Evolutionary conservation across 2,329 filamentous ascomycete species (phyloP).

Genomic region (Sporothrix brunneoviolacea): DNA sequence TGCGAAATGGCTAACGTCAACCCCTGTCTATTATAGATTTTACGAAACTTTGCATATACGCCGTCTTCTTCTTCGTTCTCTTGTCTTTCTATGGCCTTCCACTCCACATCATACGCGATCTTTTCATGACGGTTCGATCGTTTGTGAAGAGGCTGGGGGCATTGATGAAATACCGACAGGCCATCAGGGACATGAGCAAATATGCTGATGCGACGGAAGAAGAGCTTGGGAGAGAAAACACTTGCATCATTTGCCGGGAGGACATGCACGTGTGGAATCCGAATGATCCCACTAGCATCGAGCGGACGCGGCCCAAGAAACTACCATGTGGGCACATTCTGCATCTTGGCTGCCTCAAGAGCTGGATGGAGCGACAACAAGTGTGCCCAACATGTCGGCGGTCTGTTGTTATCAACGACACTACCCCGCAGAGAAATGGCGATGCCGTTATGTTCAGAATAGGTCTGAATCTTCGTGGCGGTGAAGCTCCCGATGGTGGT

Average conservation of each 20-base stretch:
- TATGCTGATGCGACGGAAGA: slow-evolving; percentile 88
- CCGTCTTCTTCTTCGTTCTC: slow-evolving; percentile 88
- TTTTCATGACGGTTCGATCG: slow-evolving; percentile 88
- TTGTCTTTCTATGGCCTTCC: slow-evolving; percentile 91
- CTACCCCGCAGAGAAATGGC: slow-evolving; percentile 27
- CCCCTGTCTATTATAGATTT: slow-evolving; percentile 54
- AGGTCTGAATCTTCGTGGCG: slow-evolving; percentile 23
- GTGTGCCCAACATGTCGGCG: slow-evolving; percentile 91
- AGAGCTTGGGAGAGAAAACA: slow-evolving; percentile 79
- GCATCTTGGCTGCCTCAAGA: slow-evolving; percentile 89
- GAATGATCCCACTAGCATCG: slow-evolving; percentile 61
- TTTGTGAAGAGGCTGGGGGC: slow-evolving; percentile 87
- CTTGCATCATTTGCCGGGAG: slow-evolving; percentile 96
- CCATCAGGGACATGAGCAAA: slow-evolving; percentile 87
- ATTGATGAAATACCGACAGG: slow-evolving; percentile 82
- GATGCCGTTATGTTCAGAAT: slow-evolving; percentile 29
- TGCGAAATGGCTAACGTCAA: neutral
- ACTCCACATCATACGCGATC: slow-evolving; percentile 92
- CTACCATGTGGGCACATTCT: slow-evolving; percentile 93
- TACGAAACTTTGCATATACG: slow-evolving; percentile 81
- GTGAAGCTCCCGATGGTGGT: slow-evolving; percentile 4
- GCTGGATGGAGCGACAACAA: slow-evolving; percentile 95
- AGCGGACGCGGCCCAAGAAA: slow-evolving; percentile 86
- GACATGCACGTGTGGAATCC: slow-evolving; percentile 80
- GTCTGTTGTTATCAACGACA: slow-evolving; percentile 60